phyloP scores from a whole-genome alignment of 1,139 yeast species.

The Eremothecium cymbalariae region DNA sequence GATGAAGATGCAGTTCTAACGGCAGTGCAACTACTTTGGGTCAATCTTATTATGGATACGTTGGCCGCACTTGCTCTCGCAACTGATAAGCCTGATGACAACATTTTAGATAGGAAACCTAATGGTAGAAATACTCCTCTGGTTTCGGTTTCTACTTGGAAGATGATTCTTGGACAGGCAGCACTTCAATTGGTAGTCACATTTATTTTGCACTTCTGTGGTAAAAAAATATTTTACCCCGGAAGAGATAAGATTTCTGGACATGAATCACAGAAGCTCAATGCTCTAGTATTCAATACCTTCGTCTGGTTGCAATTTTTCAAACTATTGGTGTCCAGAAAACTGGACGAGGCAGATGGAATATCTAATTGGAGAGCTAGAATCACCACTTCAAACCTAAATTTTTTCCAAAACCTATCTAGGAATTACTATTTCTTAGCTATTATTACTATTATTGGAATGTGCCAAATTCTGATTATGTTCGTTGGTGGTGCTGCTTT shows the following conservation, averaged over 20 bases:
- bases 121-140: constrained; percentile 75
- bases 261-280: constrained; percentile 51
- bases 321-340: constrained; percentile 84
- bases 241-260: constrained; percentile 32
- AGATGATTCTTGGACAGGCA: constrained; percentile 91
- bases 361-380: constrained; percentile 49
- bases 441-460: constrained; percentile 68
- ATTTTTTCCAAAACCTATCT: constrained; percentile 73
- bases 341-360: constrained; percentile 82
- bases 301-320: constrained; percentile 98
- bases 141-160: constrained; percentile 93
- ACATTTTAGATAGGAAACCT: constrained; percentile 72
- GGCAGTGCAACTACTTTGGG: constrained; percentile 97
- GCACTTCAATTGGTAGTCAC: constrained; percentile 69
- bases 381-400: constrained; percentile 52
- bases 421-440: constrained; percentile 74
- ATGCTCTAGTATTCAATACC: constrained; percentile 85
- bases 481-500: constrained; percentile 96
- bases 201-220: constrained; percentile 72
- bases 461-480: constrained; percentile 83
- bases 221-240: constrained; percentile 51
- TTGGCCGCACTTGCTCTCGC: constrained; percentile 96
- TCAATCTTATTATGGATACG: constrained; percentile 95
- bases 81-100: constrained; percentile 89
- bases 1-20: constrained; percentile 81